phyloP scores from a whole-genome alignment of 768 basidiomycete genomes.

The Pluteus cervinus region DNA sequence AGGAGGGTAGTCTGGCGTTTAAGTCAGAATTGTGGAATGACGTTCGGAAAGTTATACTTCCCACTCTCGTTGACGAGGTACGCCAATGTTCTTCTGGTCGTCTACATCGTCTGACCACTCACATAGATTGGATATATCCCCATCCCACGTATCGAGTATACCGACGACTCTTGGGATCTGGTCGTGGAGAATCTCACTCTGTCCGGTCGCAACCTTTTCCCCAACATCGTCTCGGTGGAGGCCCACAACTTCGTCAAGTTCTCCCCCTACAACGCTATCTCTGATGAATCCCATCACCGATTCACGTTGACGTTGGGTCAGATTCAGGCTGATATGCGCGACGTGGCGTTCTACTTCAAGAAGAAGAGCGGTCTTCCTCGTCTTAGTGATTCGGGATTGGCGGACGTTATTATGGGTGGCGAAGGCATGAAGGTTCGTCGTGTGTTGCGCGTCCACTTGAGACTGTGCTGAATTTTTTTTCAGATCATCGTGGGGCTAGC shows the following conservation, averaged over 20 bases:
- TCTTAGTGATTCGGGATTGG: slow-evolving; percentile 75
- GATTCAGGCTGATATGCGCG: slow-evolving; percentile 91
- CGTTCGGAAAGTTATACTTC: slow-evolving; percentile 76
- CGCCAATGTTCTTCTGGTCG: slow-evolving; percentile 8
- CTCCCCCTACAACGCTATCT: slow-evolving; percentile 60
- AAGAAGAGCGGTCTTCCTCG: slow-evolving; percentile 83
- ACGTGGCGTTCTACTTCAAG: slow-evolving; percentile 87
- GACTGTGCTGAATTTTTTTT: neutral
- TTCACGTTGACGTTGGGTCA: slow-evolving; percentile 75
- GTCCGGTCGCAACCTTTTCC: slow-evolving; percentile 85
- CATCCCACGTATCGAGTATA: slow-evolving; percentile 93
- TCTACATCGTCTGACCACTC: neutral
- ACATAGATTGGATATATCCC: slow-evolving; percentile 70
- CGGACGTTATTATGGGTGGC: slow-evolving; percentile 82
- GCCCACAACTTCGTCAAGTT: slow-evolving; percentile 82
- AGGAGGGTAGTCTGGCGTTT: slow-evolving; percentile 80
- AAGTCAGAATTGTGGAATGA: slow-evolving; percentile 89
- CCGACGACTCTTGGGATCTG: slow-evolving; percentile 78
- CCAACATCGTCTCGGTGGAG: slow-evolving; percentile 68
- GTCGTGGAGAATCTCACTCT: slow-evolving; percentile 92
- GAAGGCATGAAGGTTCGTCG: slow-evolving; percentile 64
- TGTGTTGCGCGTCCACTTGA: slow-evolving; percentile 4
- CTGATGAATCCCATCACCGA: slow-evolving; percentile 62
- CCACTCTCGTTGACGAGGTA: slow-evolving; percentile 70
- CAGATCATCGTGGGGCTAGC: slow-evolving; percentile 58